Conservation (phyloP, 1,284 basidiomycete genomes). For the Irpex sp. region DNA sequence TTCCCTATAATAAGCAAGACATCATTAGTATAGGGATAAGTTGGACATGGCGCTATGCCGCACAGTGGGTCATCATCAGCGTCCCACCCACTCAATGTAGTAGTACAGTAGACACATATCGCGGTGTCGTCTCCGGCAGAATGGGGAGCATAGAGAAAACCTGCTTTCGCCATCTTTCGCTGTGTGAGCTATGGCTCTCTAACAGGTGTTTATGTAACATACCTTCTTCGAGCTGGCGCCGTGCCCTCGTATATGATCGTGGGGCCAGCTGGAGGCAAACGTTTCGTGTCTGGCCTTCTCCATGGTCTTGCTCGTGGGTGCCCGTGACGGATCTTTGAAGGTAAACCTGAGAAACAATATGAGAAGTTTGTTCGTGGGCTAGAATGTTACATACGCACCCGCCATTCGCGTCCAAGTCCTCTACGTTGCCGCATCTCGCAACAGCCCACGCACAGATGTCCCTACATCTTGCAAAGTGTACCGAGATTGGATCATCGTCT, state of each 20-base stretch:
- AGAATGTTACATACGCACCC: conserved; percentile 39
- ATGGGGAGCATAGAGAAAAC: conserved; percentile 74
- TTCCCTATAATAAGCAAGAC: conserved; percentile 36
- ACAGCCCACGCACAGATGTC: conserved; percentile 73
- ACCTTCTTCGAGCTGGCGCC: conserved; percentile 71
- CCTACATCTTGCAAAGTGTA: conserved; percentile 67
- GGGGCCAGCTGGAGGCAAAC: conserved; percentile 66
- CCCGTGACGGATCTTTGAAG: conserved; percentile 51
- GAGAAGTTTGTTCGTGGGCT: background rate
- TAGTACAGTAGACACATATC: conserved; percentile 75
- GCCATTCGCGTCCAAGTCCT: conserved; percentile 52
- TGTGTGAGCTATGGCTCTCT: background rate
- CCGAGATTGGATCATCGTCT: conserved; percentile 76
- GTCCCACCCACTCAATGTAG: conserved; percentile 79
- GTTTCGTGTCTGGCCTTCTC: conserved; percentile 69
- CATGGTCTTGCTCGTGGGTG: conserved; percentile 65
- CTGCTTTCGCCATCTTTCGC: conserved; percentile 77
- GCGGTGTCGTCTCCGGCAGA: conserved; percentile 66
- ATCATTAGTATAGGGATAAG: background rate
- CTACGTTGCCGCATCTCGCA: conserved; percentile 61
- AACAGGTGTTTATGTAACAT: conserved; percentile 13
- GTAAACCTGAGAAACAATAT: background rate
- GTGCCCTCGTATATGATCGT: conserved; percentile 62
- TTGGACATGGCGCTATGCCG: conserved; percentile 20
- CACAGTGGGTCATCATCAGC: conserved; percentile 76